phyloP scores from a whole-genome alignment of 2,329 filamentous ascomycete species.

The Penicillium rolfsii region DNA sequence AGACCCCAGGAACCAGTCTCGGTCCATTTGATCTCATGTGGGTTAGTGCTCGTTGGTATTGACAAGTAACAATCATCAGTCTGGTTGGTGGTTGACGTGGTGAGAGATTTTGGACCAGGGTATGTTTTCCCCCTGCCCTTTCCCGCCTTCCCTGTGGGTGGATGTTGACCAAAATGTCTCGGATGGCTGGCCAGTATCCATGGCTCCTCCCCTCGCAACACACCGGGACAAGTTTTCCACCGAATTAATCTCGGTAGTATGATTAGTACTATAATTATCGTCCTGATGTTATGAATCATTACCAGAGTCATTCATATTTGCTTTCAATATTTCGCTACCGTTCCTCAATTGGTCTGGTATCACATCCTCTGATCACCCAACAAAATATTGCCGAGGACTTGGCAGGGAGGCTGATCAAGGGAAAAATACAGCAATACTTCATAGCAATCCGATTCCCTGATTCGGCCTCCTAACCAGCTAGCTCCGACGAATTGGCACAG shows the following conservation, averaged over 20 bases:
- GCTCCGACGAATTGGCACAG: not conserved
- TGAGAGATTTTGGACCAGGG: not conserved
- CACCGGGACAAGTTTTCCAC: not conserved
- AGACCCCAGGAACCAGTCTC: not conserved
- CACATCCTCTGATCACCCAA: not conserved
- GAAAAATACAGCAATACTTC: not conserved
- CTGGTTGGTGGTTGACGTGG: not conserved
- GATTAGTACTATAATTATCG: not conserved
- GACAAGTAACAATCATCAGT: not conserved
- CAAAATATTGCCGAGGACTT: not conserved
- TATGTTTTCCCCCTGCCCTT: not conserved
- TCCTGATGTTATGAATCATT: not conserved
- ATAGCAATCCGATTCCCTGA: not conserved
- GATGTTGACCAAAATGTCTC: constrained; percentile 4
- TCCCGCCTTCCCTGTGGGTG: not conserved
- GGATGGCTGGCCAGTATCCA: constrained; percentile 5
- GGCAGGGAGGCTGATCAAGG: not conserved
- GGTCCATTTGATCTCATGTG: not conserved
- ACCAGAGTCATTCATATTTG: not conserved
- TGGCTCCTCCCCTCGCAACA: not conserved
- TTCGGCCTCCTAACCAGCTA: not conserved
- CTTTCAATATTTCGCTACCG: not conserved
- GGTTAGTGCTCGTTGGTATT: not conserved
- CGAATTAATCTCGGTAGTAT: not conserved
- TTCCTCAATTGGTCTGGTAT: constrained; percentile 12